Evolutionary conservation across 2,329 filamentous ascomycete genomes (phyloP).

Genomic region (Pezicula radicicola): DNA sequence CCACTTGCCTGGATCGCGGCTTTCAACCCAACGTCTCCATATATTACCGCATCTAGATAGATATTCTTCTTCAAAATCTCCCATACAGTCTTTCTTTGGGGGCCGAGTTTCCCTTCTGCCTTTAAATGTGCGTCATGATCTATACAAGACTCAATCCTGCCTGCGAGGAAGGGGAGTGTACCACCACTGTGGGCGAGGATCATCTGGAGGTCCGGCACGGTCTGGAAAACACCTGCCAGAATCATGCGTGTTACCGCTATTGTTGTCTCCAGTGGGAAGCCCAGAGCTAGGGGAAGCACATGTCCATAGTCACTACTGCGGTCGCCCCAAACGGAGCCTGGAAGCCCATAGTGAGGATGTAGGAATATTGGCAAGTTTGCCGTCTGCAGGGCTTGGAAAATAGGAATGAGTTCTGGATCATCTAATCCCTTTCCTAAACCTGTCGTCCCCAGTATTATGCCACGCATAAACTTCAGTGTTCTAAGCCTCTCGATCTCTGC

Average conservation of each 20-base stretch:
- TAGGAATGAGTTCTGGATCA: constrained; percentile 67
- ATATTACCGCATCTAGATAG: constrained; percentile 84
- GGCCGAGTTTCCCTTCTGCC: constrained; percentile 52
- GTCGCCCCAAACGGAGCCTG: constrained; percentile 74
- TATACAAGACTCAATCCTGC: constrained; percentile 84
- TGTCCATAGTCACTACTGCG: constrained; percentile 75
- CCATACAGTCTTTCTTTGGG: constrained; percentile 53
- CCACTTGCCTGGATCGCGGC: constrained; percentile 69
- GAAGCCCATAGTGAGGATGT: constrained; percentile 90
- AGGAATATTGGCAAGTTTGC: constrained; percentile 71
- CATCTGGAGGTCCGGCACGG: constrained; percentile 65
- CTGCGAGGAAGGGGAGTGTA: constrained; percentile 83
- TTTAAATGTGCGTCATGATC: constrained; percentile 76
- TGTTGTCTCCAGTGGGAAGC: constrained; percentile 90
- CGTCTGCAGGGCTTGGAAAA: constrained; percentile 68
- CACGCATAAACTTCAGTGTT: constrained; percentile 65
- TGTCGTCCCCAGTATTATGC: constrained; percentile 85
- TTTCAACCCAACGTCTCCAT: constrained; percentile 70
- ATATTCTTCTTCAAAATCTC: constrained; percentile 71
- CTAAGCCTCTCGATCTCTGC: constrained; percentile 62
- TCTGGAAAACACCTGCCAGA: constrained; percentile 80
- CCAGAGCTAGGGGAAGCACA: constrained; percentile 79
- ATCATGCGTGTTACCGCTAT: constrained; percentile 88
- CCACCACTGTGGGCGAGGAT: constrained; percentile 86
- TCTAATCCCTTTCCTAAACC: constrained; percentile 80